Evolutionary conservation across 2,329 filamentous ascomycete species (phyloP).

Genomic region (Aspergillus calidoustus): DNA sequence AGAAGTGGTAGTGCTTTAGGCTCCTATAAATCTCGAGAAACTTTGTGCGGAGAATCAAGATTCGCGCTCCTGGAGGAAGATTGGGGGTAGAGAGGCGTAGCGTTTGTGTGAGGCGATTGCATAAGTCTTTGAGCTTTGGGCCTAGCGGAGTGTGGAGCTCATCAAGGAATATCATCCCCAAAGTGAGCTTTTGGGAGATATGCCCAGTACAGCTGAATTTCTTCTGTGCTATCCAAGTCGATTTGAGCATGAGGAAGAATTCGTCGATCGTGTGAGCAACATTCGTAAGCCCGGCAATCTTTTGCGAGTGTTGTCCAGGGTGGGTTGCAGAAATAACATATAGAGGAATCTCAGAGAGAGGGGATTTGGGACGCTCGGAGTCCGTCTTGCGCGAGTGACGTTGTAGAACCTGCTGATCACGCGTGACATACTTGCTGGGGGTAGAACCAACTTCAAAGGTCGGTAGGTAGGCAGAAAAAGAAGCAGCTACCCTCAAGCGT

Average conservation of each 20-base stretch:
- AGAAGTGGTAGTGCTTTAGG: slow-evolving; percentile 27
- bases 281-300: background rate
- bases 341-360: slow-evolving; percentile 33
- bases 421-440: background rate
- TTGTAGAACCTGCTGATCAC: background rate
- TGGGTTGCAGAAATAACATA: slow-evolving; percentile 23
- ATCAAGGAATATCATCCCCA: slow-evolving; percentile 38
- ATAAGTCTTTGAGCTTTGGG: slow-evolving; percentile 30
- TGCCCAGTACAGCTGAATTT: background rate
- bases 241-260: slow-evolving; percentile 9
- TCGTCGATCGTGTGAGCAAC: background rate
- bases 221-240: background rate
- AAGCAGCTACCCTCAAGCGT: background rate
- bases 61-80: slow-evolving; percentile 28
- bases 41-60: slow-evolving; percentile 39
- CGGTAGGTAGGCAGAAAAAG: background rate
- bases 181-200: slow-evolving; percentile 2
- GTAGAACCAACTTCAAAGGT: background rate
- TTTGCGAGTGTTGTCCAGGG: background rate
- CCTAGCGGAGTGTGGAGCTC: slow-evolving; percentile 24
- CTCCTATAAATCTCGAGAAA: slow-evolving; percentile 25
- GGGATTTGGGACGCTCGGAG: slow-evolving; percentile 20
- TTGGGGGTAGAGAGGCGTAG: slow-evolving; percentile 8
- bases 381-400: background rate
- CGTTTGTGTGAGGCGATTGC: slow-evolving; percentile 20